Percentiles rank a stretch among this genome's conserved stretches.
phyloP scores from a whole-genome alignment of 345 rosid species.

The Hypericum perforatum region DNA sequence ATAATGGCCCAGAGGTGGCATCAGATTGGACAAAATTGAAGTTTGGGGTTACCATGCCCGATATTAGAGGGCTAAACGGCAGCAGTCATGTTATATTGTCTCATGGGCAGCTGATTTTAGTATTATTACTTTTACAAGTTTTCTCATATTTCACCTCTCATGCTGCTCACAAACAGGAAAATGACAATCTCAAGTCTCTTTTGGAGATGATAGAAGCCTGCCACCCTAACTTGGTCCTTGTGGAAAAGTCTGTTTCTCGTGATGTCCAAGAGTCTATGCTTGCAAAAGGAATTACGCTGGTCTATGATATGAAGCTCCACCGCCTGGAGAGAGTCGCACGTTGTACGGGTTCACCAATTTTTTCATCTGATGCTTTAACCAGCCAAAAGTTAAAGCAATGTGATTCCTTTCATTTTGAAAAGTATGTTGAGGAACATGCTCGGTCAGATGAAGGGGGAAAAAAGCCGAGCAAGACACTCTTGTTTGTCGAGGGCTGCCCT shows the following conservation, averaged over 20 bases:
- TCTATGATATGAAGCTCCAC: constrained; percentile 86
- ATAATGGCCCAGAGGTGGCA: too few relatives aligned
- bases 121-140: background rate
- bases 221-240: constrained; percentile 74
- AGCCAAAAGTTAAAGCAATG: constrained; percentile 64
- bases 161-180: constrained; percentile 40
- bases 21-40: too few relatives aligned
- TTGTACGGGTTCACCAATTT: constrained; percentile 68
- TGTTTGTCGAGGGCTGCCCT: constrained; percentile 89
- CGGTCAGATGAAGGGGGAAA: constrained; percentile 55
- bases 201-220: constrained; percentile 47
- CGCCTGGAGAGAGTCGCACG: constrained; percentile 76
- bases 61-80: too few relatives aligned
- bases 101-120: background rate
- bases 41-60: too few relatives aligned
- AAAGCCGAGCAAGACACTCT: constrained; percentile 71
- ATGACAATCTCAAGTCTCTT: constrained; percentile 44
- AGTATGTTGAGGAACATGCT: constrained; percentile 71
- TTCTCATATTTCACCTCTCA: constrained; percentile 14
- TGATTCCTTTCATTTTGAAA: constrained; percentile 72
- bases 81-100: too few relatives aligned
- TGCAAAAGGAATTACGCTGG: constrained; percentile 60
- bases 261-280: constrained; percentile 71
- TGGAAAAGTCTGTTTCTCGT: constrained; percentile 82
- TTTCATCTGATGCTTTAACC: constrained; percentile 41